phyloP scores from a whole-genome alignment of 2,329 filamentous ascomycete genomes.

The Fusarium pseudonygamai region DNA sequence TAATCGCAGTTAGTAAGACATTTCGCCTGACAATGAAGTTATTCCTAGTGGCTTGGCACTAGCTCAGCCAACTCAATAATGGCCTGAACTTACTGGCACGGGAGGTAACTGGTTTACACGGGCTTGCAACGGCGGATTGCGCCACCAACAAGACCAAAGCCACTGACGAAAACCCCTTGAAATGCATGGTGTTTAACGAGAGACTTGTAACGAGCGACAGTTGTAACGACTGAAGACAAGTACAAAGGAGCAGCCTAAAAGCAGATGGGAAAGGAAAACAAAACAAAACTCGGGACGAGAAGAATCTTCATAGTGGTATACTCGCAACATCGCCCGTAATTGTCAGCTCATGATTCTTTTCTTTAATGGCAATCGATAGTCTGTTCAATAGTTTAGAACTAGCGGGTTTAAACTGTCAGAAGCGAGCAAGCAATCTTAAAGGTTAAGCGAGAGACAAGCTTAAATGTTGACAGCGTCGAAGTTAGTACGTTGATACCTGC shows the following conservation, averaged over 20 bases:
- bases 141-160: neutral
- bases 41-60: neutral
- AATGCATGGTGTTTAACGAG: neutral
- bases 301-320: neutral
- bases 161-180: accelerated
- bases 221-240: neutral
- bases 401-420: neutral
- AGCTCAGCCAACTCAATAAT: neutral
- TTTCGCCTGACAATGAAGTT: neutral
- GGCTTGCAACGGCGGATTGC: neutral
- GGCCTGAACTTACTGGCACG: neutral
- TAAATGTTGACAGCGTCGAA: neutral
- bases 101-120: neutral
- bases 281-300: neutral
- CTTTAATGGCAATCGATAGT: neutral
- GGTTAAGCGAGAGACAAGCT: neutral
- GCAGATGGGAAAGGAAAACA: too few species aligned
- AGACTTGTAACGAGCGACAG: neutral
- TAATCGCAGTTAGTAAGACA: neutral
- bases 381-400: neutral
- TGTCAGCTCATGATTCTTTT: neutral
- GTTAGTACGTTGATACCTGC: too few species aligned
- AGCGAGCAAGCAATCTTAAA: neutral
- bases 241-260: neutral
- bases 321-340: accelerated